Base-by-base conservation (phyloP, 2,329 filamentous ascomycete species). In the Alternaria sp. region DNA sequence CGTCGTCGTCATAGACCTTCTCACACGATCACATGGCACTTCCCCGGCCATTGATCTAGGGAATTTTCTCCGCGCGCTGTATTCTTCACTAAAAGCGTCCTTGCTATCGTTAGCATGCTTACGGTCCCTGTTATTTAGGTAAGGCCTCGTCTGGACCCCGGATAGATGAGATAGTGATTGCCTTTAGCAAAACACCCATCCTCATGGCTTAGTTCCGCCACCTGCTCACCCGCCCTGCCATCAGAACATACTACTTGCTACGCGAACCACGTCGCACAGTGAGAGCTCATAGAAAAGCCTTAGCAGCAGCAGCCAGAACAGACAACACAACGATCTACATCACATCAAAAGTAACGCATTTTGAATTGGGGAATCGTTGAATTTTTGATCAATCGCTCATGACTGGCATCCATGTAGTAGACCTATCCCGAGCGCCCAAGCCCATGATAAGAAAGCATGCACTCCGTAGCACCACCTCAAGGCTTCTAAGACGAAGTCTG, bases 401-500 rank as follows among this genome's bases (percentile, higher is more conserved):
- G 62, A 59, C 60, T 61, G 71, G 69, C 70, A 72, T 69, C 67
- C 62, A 70, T 70, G 61, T 66, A 56, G 55, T 72, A 69, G 62
- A 73, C 67, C 73, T 75, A 70, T 70, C 67, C 73, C 74, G 68
- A 75, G 74, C 75, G 72, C 74, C 73, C 69, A 70, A 71, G 61
- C 66, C 70, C 70, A 69, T 67, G 72, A 55, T 45, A 75, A 74
- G 69, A 70, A 76, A 75, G 66, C 55, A 71, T 68, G 65, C 69
- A 70, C 60, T 67, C 56, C 62, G 55, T 45, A 66, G 61, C 59
- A 62, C 57, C 67, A 63, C 68, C 65, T 70, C 60, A 62, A 63
- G 36, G 52, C 44, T 59, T 72, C 80, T 85, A 87, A 75, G 82
- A 79, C 72, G 82, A 79, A 77, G 82, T 78, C 77, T 82, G 80